A percentile compares a stretch with the other conserved stretches of the same genome.
Evolutionary conservation across 768 basidiomycete genomes (phyloP).

Genomic region (Boletellus ananas): DNA sequence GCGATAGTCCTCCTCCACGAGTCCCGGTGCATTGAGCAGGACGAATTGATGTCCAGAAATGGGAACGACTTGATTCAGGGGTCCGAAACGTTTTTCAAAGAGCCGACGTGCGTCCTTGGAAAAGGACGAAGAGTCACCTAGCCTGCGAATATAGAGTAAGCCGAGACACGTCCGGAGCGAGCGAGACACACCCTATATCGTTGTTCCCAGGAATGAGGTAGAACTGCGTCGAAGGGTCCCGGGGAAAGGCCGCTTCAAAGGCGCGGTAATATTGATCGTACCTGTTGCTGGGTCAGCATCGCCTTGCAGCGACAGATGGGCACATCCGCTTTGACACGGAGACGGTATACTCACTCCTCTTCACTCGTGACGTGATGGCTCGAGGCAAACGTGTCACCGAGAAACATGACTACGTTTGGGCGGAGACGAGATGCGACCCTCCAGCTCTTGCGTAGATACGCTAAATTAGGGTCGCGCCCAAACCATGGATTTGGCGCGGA

Average conservation of each 20-base stretch:
- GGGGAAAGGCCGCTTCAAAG: constrained; percentile 60
- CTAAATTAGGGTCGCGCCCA: constrained; percentile 47
- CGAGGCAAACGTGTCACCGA: constrained; percentile 74
- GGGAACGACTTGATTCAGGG: constrained; percentile 56
- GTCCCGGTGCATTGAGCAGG: constrained; percentile 70
- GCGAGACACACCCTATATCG: constrained; percentile 57
- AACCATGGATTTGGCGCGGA: constrained; percentile 36
- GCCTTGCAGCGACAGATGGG: background rate
- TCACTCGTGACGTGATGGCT: constrained; percentile 52
- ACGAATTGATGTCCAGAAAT: constrained; percentile 71
- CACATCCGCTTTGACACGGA: constrained; percentile 15
- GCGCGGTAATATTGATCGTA: constrained; percentile 55
- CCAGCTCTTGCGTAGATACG: constrained; percentile 68
- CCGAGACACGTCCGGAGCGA: background rate
- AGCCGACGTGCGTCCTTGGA: constrained; percentile 53
- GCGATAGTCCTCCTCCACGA: constrained; percentile 79
- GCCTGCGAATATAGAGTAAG: constrained; percentile 32
- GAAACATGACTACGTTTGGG: constrained; percentile 66
- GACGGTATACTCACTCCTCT: constrained; percentile 48
- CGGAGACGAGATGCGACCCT: constrained; percentile 51
- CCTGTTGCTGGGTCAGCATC: constrained; percentile 35
- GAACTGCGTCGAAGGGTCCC: constrained; percentile 36
- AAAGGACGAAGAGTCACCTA: constrained; percentile 51
- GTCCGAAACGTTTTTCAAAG: constrained; percentile 63
- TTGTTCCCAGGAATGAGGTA: constrained; percentile 79